Evolutionary conservation across 225 moss, liverwort and hornwort genomes (phyloP).

Genomic region (Straminergon stramineum): DNA sequence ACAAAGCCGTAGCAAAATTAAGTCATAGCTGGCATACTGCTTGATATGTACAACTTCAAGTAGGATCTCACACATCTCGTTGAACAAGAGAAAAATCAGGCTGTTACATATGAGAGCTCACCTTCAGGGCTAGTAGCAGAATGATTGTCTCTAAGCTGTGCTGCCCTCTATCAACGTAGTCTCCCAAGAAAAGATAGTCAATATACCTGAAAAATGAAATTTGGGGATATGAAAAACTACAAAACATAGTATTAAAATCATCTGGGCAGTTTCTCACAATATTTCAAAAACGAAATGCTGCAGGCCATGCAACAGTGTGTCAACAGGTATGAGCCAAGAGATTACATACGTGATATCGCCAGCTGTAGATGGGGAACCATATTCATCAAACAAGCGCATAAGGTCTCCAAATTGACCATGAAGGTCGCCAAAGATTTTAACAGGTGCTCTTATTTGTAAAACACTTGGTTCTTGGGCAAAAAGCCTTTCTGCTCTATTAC

Average conservation of each 20-base stretch:
- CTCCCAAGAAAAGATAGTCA: slow-evolving; percentile 94
- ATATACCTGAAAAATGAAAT: slow-evolving; percentile 47
- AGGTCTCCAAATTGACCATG: slow-evolving; percentile 71
- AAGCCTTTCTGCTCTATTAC: slow-evolving; percentile 44
- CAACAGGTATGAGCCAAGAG: background rate
- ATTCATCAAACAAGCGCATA: slow-evolving; percentile 69
- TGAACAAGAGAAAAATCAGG: background rate
- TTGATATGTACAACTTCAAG: background rate
- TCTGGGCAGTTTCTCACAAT: background rate
- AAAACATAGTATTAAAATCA: background rate
- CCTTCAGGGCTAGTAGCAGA: slow-evolving; percentile 86
- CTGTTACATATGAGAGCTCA: slow-evolving; percentile 2
- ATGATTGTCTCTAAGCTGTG: slow-evolving; percentile 93
- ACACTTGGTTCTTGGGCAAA: slow-evolving; percentile 68
- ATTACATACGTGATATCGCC: slow-evolving; percentile 55
- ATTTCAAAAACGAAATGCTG: background rate
- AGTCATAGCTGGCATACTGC: background rate
- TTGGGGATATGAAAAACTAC: background rate
- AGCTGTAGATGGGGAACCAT: slow-evolving; percentile 64
- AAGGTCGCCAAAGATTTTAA: slow-evolving; percentile 62
- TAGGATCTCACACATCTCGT: background rate
- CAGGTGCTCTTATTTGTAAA: slow-evolving; percentile 55
- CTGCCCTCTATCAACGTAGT: slow-evolving; percentile 95
- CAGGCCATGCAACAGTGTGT: background rate
- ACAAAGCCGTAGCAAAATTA: background rate